These are phyloP conservation scores for Pestalotiopsis sp. DNA, from an alignment of 2,329 filamentous ascomycete species.

Conservation along the genomic window DNA sequence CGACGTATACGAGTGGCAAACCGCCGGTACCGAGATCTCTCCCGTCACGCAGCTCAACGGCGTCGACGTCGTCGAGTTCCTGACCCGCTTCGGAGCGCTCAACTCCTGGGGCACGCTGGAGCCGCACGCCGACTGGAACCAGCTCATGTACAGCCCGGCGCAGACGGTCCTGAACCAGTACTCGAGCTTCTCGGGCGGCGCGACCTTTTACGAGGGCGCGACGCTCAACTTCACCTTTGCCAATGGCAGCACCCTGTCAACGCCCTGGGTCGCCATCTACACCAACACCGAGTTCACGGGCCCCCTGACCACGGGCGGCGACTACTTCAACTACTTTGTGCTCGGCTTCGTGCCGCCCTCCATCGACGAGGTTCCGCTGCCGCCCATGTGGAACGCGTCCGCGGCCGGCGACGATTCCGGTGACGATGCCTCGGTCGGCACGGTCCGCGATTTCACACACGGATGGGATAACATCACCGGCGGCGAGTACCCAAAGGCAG, in stretches of 20 bases:
- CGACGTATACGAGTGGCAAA: conserved; percentile 18
- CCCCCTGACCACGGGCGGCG: conserved; percentile 39
- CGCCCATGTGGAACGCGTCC: not conserved
- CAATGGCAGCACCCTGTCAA: conserved; percentile 21
- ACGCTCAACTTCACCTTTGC: conserved; percentile 28
- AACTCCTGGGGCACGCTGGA: conserved; percentile 39
- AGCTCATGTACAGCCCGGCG: conserved; percentile 31
- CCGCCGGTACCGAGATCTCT: conserved; percentile 17
- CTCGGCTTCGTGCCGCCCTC: conserved; percentile 22
- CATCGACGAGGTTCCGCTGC: conserved; percentile 5
- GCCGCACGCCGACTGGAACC: conserved; percentile 43
- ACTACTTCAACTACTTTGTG: conserved; percentile 47
- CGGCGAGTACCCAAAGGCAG: conserved; percentile 17
- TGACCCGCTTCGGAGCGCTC: conserved; percentile 30
- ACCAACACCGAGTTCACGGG: conserved; percentile 18
- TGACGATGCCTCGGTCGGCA: not conserved
- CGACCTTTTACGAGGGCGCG: conserved; percentile 37
- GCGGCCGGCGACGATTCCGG: conserved; percentile 17
- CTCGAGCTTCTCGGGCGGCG: conserved; percentile 29
- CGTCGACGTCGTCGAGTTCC: conserved; percentile 23
- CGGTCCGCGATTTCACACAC: not conserved
- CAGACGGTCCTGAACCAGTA: conserved; percentile 25
- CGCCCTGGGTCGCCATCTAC: conserved; percentile 18
- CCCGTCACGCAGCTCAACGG: conserved; percentile 34
- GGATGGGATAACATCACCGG: conserved; percentile 9